Base-by-base conservation (phyloP, 257 asterid genomes). In the Ophiorrhiza pumila region DNA sequence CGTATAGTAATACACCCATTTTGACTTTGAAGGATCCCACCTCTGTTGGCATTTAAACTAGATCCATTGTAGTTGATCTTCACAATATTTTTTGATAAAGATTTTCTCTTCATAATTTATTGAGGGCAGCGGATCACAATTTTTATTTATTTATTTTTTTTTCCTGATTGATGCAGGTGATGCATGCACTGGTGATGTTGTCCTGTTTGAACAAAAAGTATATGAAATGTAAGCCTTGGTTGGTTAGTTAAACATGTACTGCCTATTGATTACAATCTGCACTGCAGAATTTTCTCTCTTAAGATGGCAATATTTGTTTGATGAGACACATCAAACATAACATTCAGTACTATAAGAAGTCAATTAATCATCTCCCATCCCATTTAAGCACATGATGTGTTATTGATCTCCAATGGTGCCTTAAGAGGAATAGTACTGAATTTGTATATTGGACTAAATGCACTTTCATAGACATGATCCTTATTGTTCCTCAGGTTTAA, bases 131-230 rank as follows among this genome's bases (percentile, higher is more conserved):
- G 34, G 72, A 47, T 3, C 27, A 5, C 59, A 31, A 47, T 31
- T 14, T 5, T 52, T 8, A 56, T 34, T 35, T 71, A 25, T 42
- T 7, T 42, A 39, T 59, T 60, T 77, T 53, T 65, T 71, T 35
- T 70, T 57, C 66, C 12, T 49, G 23, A 53, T 31, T 74, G 50
- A 35, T 72, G 87, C 91, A 93, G 98, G 98, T 34, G 98, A 93
- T 76, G 91, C 96, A 11, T 93, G 98, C 87, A 83, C 80, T 32
- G 96, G 97, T 57, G 98, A 93, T 68, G 72, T 87, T 57, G 96
- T 93, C 56, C 82, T 91, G 85, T 93, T 93, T 76, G 92, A 89
- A 79, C 98, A 93, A 82, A 88, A 89, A 67, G 96, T 93, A 29
- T 89, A 93, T 75, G 98, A 89, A 81, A 80, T 77, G 98, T 91